Base-by-base conservation (phyloP, 192 early-diverging fungal genomes). In the Podila verticillata region DNA sequence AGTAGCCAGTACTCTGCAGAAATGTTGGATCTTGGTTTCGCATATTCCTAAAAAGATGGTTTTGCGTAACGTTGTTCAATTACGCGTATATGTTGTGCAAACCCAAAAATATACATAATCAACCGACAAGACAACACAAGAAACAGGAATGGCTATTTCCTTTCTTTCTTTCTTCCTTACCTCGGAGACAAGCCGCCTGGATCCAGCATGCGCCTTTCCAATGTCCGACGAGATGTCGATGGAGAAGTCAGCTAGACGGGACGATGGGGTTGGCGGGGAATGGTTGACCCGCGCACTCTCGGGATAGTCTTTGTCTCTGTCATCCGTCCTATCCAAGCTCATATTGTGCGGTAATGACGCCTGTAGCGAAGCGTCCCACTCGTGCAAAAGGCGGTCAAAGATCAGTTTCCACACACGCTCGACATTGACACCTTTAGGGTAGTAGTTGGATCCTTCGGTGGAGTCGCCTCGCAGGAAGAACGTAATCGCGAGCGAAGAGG, bases 1-100 rank as follows among this genome's bases (percentile, higher is more conserved):
- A 93, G 69, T 17, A 93, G 71, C 49, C 75, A 66, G 22, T 72
- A 73, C 39, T 85, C 85, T 47, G 68, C 74, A 29, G 49, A 72
- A 19, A 80, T 80, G 22, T 80, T 80, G 58, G 70, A 68, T 8
- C 66, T 56, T 7, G 66, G 77, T 26, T 67, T 64, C 2, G 58
- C 51, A n/a, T 61, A 68, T 28, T 63, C 66, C 77, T 80, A 58
- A 63, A n/a, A n/a, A 8, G 22, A 24, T 15, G 2, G 29, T 49
- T 19, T 64, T 29, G 44, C 26, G 39, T 29, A 63, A 17, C 26
- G 24, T 9, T 48, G 63, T 30, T 36, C 63, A 54, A n/a, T 24
- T 26, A 54, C 9, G 51, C n/a, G 24, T 54, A 54, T 15, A 15
- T 15, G 4, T 15, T 13, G 39, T 15, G 39, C 39, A 44, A 44